Base-by-base conservation (phyloP, 352 stramenopile species). In the Phytopythium mirpurense region DNA sequence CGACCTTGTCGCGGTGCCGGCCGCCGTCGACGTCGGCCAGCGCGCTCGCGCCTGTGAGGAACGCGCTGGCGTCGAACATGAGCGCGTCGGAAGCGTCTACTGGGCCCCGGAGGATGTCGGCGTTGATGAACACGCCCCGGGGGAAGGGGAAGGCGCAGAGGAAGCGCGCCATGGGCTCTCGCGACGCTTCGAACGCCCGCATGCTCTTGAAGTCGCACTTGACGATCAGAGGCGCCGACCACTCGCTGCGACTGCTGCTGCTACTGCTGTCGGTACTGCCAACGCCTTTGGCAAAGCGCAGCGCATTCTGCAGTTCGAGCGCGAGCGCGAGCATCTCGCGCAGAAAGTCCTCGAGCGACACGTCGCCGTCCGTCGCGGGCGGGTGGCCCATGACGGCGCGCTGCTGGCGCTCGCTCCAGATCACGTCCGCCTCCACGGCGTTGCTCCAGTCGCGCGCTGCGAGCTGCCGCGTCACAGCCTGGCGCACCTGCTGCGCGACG, bases 151-250 rank as follows among this genome's bases (percentile, higher is more conserved):
- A 90, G 16, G 54, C 42, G 0, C 49, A 36, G 26, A 82, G 62
- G 52, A 88, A 88, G 35, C 21, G 18, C 5, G 43, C 47, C 35
- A 88, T 31, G 9, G 65, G 3, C n/a, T 65, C 53, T 12, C 49
- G 61, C 2, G 74, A 68, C 23, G 54, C 59, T 15, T 63, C 46
- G 51, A 88, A 86, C 12, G 74, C 76, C 14, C 51, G 59, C 38
- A 66, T 66, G 57, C 72, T 86, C 59, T 90, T 90, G 56, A 88
- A 90, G 44, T 90, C 78, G 21, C 76, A 56, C 48, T 90, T 90
- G 23, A 90, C 78, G 45, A 90, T 85, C 36, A 87, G 54, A 19
- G 74, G 72, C 14, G 74, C 72, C 29, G 45, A 24, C 45, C 45
- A 51, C 29, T 18, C 19, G 56, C n/a, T n/a, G n/a, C n/a, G n/a